phyloP scores from a whole-genome alignment of 1,284 basidiomycete genomes.

The Sporisorium reilianum region DNA sequence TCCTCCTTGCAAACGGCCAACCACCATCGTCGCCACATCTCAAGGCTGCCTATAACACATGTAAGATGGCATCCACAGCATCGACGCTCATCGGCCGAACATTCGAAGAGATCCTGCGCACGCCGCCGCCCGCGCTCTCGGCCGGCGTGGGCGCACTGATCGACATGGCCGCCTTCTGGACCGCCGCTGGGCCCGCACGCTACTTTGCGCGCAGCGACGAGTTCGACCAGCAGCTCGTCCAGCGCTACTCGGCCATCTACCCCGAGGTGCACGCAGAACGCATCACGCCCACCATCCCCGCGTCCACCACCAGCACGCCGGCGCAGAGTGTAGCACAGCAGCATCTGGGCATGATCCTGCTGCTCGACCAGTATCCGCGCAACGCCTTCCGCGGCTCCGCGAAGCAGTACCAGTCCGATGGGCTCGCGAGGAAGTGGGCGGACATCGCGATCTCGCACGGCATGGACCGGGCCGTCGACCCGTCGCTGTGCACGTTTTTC shows the following conservation, averaged over 20 bases:
- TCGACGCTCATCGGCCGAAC: slow-evolving; percentile 20
- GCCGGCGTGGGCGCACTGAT: slow-evolving; percentile 23
- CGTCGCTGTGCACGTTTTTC: slow-evolving; percentile 21
- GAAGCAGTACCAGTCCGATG: slow-evolving; percentile 33
- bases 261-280: slow-evolving; percentile 19
- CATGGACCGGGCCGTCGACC: slow-evolving; percentile 18
- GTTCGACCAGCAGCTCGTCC: slow-evolving; percentile 33
- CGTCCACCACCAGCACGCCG: not conserved
- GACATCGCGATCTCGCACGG: slow-evolving; percentile 25
- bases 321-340: slow-evolving; percentile 12
- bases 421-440: slow-evolving; percentile 33
- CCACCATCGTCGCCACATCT: no score
- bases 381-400: slow-evolving; percentile 35
- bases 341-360: slow-evolving; percentile 43
- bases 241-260: slow-evolving; percentile 30
- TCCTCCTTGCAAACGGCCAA: no score
- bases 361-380: slow-evolving; percentile 42
- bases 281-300: slow-evolving; percentile 11
- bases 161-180: slow-evolving; percentile 43
- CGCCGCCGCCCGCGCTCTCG: slow-evolving; percentile 17
- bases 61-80: slow-evolving; percentile 8
- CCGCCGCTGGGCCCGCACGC: slow-evolving; percentile 36
- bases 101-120: slow-evolving; percentile 35
- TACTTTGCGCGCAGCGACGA: slow-evolving; percentile 30
- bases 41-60: no score